These are phyloP conservation scores for Rubroboletus satanas DNA, from an alignment of 768 basidiomycete genomes.

Conservation along the genomic window DNA sequence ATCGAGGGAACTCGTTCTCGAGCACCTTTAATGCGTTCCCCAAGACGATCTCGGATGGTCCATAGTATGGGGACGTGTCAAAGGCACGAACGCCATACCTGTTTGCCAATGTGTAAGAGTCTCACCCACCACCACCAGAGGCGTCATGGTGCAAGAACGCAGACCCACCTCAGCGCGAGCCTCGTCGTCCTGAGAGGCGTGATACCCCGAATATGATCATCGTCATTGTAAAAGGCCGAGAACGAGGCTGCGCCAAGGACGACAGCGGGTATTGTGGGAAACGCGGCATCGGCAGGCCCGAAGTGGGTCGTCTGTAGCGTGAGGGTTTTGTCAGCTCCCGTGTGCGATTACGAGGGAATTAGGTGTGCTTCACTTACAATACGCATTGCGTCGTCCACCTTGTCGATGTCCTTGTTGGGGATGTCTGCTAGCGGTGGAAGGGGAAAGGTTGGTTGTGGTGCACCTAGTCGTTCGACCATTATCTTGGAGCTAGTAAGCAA, in stretches of 20 bases:
- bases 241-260: conserved; percentile 73
- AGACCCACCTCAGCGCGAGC: conserved; percentile 63
- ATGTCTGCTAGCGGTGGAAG: conserved; percentile 40
- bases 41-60: conserved; percentile 72
- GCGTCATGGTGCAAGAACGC: too few relatives aligned
- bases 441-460: conserved; percentile 37
- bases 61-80: conserved; percentile 82
- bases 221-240: conserved; percentile 61
- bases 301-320: conserved; percentile 26
- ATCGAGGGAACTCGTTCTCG: conserved; percentile 67
- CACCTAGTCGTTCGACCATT: conserved; percentile 43
- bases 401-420: conserved; percentile 41
- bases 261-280: conserved; percentile 44
- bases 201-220: conserved; percentile 52
- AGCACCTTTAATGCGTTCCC: conserved; percentile 62
- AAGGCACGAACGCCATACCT: conserved; percentile 82
- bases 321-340: conserved; percentile 3
- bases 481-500: background rate
- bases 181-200: conserved; percentile 64
- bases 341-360: background rate
- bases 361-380: conserved; percentile 31
- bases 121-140: background rate
- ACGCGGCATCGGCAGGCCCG: conserved; percentile 26
- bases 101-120: background rate
- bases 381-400: conserved; percentile 30